phyloP scores from a whole-genome alignment of 2,329 filamentous ascomycete genomes.

The Phoma herbarum region DNA sequence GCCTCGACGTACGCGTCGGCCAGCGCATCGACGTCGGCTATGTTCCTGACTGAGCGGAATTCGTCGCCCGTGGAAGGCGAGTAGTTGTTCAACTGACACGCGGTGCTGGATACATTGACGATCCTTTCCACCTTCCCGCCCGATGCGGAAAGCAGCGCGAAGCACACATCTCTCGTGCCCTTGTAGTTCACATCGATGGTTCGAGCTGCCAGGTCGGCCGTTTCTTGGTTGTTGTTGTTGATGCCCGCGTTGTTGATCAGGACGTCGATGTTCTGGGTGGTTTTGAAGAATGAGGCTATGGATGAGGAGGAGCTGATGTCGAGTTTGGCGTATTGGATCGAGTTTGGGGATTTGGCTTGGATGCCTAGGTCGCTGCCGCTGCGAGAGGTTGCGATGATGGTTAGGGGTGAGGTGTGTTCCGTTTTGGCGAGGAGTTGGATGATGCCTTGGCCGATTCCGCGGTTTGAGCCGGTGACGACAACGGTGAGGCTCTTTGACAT shows the following conservation, averaged over 20 bases:
- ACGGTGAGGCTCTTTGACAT: slow-evolving; percentile 29
- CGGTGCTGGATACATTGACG: slow-evolving; percentile 29
- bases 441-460: slow-evolving; percentile 36
- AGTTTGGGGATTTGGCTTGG: slow-evolving; percentile 15
- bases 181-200: slow-evolving; percentile 29
- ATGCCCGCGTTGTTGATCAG: slow-evolving; percentile 38
- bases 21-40: slow-evolving; percentile 13
- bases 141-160: slow-evolving; percentile 15
- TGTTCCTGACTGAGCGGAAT: neutral
- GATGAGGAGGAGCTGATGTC: slow-evolving; percentile 27
- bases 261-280: slow-evolving; percentile 22
- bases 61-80: neutral
- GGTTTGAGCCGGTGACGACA: slow-evolving; percentile 36
- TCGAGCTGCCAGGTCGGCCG: slow-evolving; percentile 15
- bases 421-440: slow-evolving; percentile 30
- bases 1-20: slow-evolving; percentile 11
- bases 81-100: slow-evolving; percentile 23
- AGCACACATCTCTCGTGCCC: slow-evolving; percentile 31
- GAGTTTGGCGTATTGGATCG: slow-evolving; percentile 26
- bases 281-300: slow-evolving; percentile 25
- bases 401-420: slow-evolving; percentile 21
- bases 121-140: slow-evolving; percentile 5
- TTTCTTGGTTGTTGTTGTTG: slow-evolving; percentile 28
- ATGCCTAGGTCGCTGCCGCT: slow-evolving; percentile 24
- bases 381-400: slow-evolving; percentile 35